A percentile compares a stretch with the other conserved stretches of the same genome.
Conservation (phyloP, 2,329 filamentous ascomycete genomes). For the Aspergillus sergii region DNA sequence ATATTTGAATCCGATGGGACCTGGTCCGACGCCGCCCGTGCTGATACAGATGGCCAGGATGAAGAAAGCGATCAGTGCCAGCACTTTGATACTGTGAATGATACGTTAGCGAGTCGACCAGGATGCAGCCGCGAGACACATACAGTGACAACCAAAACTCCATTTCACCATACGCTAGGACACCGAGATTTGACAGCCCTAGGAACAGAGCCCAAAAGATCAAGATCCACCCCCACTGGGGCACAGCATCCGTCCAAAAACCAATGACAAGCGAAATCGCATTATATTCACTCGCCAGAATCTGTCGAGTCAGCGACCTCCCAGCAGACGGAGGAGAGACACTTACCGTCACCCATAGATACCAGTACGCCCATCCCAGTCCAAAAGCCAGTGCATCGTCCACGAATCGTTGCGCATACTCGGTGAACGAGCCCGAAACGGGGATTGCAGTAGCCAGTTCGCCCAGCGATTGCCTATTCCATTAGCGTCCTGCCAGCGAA, state of each 20-base stretch:
- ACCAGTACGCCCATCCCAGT: conserved; percentile 71
- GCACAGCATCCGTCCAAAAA: conserved; percentile 49
- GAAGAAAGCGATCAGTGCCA: conserved; percentile 36
- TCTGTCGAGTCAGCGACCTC: conserved; percentile 13
- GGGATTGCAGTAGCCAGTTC: conserved; percentile 75
- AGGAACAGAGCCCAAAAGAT: conserved; percentile 51
- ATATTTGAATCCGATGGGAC: conserved; percentile 39
- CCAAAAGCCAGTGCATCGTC: conserved; percentile 70
- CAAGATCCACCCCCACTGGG: conserved; percentile 51
- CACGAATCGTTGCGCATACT: conserved; percentile 69
- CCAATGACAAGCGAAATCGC: conserved; percentile 49
- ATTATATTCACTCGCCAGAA: conserved; percentile 50
- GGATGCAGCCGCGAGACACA: not conserved
- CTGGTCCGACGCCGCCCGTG: conserved; percentile 33
- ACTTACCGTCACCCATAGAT: conserved; percentile 46
- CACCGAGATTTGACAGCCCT: conserved; percentile 42
- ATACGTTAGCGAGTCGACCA: conserved; percentile 8
- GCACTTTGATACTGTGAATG: conserved; percentile 32
- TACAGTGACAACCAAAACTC: conserved; percentile 50
- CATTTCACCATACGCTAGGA: conserved; percentile 56
- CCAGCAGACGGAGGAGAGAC: not conserved
- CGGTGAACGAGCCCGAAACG: conserved; percentile 71
- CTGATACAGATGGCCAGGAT: conserved; percentile 39
- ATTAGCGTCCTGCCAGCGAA: conserved; percentile 46
- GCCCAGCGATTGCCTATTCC: conserved; percentile 69